These are phyloP conservation scores for Bremia lactucae DNA, from an alignment of 352 stramenopile genomes.

Conservation along the genomic window DNA sequence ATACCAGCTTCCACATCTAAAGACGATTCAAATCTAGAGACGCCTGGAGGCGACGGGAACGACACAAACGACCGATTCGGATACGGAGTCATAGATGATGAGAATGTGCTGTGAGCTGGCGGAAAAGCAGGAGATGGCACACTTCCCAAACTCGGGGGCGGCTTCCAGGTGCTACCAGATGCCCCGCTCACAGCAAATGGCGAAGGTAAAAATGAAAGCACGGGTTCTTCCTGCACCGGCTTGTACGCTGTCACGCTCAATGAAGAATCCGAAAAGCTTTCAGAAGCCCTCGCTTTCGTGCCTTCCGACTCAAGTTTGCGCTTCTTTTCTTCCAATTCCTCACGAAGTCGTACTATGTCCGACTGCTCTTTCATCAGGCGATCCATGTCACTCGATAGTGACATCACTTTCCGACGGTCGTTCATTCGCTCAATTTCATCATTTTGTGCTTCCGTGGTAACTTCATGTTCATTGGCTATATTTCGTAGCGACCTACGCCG, in stretches of 20 bases:
- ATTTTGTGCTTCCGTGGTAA: too few relatives aligned
- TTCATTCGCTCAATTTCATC: slow-evolving; percentile 32
- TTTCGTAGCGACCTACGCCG: slow-evolving; percentile 18
- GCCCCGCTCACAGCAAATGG: slow-evolving; percentile 10
- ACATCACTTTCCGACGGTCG: slow-evolving; percentile 2
- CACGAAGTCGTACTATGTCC: slow-evolving; percentile 42
- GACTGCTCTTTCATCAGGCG: slow-evolving; percentile 61
- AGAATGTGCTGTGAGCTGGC: slow-evolving; percentile 7
- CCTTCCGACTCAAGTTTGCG: slow-evolving; percentile 38
- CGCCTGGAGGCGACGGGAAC: slow-evolving; percentile 7
- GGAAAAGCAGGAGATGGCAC: slow-evolving; percentile 7
- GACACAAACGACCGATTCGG: slow-evolving; percentile 11
- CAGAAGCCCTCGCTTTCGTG: slow-evolving; percentile 1
- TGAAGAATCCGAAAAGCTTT: slow-evolving; percentile 1
- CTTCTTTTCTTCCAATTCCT: slow-evolving; percentile 63
- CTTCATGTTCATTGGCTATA: slow-evolving; percentile 7
- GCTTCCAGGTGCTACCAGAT: slow-evolving; percentile 15
- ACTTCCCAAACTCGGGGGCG: too few relatives aligned
- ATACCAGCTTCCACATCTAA: slow-evolving; percentile 53
- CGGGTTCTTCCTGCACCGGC: slow-evolving; percentile 7
- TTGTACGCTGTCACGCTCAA: slow-evolving; percentile 17
- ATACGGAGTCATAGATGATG: slow-evolving; percentile 25
- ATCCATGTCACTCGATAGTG: slow-evolving; percentile 39
- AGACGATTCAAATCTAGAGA: slow-evolving; percentile 9
- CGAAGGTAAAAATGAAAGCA: slow-evolving; percentile 13